These are phyloP conservation scores for Nicotiana undulata DNA, from an alignment of 257 asterid genomes.

Conservation along the genomic window DNA sequence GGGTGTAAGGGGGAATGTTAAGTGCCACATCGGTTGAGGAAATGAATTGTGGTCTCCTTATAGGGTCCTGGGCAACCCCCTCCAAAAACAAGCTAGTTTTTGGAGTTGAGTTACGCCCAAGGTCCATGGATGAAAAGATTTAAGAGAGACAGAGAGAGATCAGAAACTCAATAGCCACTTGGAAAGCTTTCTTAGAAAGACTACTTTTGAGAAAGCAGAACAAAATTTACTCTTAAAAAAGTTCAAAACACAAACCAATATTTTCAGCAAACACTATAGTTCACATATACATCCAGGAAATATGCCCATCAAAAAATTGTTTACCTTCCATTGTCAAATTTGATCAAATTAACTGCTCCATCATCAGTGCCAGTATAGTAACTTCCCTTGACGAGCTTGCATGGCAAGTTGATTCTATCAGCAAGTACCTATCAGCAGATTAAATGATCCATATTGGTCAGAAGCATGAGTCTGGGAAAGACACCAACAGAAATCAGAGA, in stretches of 20 bases:
- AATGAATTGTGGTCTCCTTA: too few species aligned
- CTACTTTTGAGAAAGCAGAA: background rate
- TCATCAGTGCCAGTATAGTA: conserved; percentile 98
- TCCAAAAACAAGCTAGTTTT: too few species aligned
- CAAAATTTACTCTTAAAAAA: background rate
- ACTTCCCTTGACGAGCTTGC: conserved; percentile 95
- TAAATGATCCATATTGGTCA: conserved; percentile 15
- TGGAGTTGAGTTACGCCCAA: too few species aligned
- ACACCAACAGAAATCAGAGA: background rate
- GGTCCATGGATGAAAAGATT: background rate
- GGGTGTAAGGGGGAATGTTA: too few species aligned
- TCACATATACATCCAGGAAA: background rate
- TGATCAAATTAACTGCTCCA: conserved; percentile 94
- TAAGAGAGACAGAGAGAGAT: background rate
- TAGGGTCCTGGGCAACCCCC: too few species aligned
- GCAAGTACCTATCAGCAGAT: conserved; percentile 79
- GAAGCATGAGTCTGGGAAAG: background rate
- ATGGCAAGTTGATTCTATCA: conserved; percentile 84
- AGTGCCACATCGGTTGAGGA: too few species aligned
- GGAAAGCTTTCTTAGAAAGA: background rate
- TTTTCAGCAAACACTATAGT: background rate
- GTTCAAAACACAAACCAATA: background rate
- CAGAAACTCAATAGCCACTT: background rate
- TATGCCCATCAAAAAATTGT: background rate
- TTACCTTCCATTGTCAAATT: conserved; percentile 90